Evolutionary conservation across 176 grass and related monocot species (phyloP).

Genomic region (Triticum dicoccoides): DNA sequence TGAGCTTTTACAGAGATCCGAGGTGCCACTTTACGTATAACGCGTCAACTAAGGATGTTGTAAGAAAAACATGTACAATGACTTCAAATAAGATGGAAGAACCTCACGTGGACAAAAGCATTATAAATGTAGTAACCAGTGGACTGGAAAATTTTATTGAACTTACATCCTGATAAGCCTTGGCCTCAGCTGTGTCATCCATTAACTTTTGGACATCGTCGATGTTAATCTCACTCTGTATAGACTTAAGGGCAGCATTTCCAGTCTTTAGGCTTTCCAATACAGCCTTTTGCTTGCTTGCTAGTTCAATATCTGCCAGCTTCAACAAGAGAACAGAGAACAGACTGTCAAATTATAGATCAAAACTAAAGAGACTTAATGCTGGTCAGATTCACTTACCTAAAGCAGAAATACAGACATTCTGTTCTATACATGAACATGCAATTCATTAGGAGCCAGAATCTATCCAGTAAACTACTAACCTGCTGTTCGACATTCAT

Average conservation of each 20-base stretch:
- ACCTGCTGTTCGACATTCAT: slow-evolving; percentile 98
- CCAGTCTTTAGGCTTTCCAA: slow-evolving; percentile 96
- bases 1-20: not conserved
- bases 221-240: slow-evolving; percentile 96
- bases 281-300: slow-evolving; percentile 94
- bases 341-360: not conserved
- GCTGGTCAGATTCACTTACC: not conserved
- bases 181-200: slow-evolving; percentile 96
- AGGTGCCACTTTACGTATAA: slow-evolving; percentile 1
- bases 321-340: slow-evolving; percentile 40
- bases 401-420: not conserved
- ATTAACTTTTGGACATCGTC: slow-evolving; percentile 98
- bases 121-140: slow-evolving; percentile 6
- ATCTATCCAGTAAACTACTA: slow-evolving; percentile 22
- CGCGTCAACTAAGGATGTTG: not conserved
- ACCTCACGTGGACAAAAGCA: not conserved
- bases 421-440: not conserved
- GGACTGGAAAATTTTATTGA: slow-evolving; percentile 8
- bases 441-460: not conserved
- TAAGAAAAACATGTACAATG: slow-evolving; percentile 8
- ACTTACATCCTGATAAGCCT: slow-evolving; percentile 98
- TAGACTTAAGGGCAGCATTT: slow-evolving; percentile 87
- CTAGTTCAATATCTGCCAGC: slow-evolving; percentile 94
- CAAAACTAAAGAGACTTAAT: slow-evolving; percentile 10
- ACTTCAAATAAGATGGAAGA: slow-evolving; percentile 17